Conservation (phyloP, 192 early-diverging fungal genomes). For the Coemansia furcata region DNA sequence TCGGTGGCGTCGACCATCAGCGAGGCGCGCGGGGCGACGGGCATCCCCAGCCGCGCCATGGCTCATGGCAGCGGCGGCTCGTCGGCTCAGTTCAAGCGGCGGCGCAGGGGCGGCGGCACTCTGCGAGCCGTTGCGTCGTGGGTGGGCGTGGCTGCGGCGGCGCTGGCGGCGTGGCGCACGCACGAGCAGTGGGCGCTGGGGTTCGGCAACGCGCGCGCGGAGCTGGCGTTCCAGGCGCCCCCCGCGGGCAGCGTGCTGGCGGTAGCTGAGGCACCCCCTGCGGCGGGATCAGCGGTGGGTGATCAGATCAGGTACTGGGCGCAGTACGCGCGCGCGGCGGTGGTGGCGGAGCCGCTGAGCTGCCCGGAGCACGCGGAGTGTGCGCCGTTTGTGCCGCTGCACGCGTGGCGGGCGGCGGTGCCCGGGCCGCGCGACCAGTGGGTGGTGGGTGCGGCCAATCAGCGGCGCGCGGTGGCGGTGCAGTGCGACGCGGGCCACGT, state of each 20-base stretch:
- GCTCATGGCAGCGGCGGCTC: neutral
- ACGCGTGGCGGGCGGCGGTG: conserved; percentile 4
- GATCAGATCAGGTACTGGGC: conserved; percentile 11
- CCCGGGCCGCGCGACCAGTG: conserved; percentile 31
- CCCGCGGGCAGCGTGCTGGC: conserved; percentile 20
- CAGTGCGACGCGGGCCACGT: conserved; percentile 43
- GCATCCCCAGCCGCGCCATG: conserved; percentile 10
- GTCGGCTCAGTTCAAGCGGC: neutral
- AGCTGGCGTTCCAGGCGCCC: conserved; percentile 15
- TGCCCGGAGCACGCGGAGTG: conserved; percentile 51
- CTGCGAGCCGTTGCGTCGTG: neutral
- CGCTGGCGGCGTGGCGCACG: conserved; percentile 24
- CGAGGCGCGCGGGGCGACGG: conserved; percentile 37
- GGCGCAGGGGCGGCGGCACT: neutral
- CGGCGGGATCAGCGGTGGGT: neutral
- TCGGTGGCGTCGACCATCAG: conserved; percentile 38
- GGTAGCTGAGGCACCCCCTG: conserved; percentile 11
- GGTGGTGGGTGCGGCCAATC: conserved; percentile 10
- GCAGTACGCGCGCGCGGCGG: conserved; percentile 17
- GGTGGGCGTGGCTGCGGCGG: conserved; percentile 7
- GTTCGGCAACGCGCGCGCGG: conserved; percentile 41
- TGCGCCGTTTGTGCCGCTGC: conserved; percentile 26
- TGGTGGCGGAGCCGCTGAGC: conserved; percentile 27
- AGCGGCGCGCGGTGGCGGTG: conserved; percentile 21
- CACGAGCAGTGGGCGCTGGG: conserved; percentile 41